These are phyloP conservation scores for Kwoniella dendrophila DNA, from an alignment of 768 basidiomycete genomes.

Conservation along the genomic window DNA sequence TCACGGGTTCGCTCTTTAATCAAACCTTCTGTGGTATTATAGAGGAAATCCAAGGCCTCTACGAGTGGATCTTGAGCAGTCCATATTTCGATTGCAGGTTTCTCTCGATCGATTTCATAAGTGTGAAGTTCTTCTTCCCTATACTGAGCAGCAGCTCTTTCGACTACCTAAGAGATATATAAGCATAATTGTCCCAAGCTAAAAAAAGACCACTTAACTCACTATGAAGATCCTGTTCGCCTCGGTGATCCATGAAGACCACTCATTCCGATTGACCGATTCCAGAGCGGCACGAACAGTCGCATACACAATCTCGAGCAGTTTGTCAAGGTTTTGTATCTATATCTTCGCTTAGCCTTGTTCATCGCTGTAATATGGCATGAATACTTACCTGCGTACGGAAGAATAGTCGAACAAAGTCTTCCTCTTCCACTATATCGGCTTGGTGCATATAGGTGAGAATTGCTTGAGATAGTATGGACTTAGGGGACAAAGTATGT, in stretches of 20 bases:
- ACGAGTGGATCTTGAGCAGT: conserved; percentile 71
- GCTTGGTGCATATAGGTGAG: conserved; percentile 67
- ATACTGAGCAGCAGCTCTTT: conserved; percentile 73
- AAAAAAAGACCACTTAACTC: conserved; percentile 49
- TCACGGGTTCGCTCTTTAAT: conserved; percentile 54
- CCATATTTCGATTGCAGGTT: conserved; percentile 68
- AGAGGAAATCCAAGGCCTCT: conserved; percentile 71
- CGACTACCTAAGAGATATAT: conserved; percentile 62
- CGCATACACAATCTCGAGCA: conserved; percentile 62
- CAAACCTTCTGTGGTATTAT: conserved; percentile 60
- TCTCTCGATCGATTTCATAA: conserved; percentile 77
- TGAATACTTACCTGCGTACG: conserved; percentile 59
- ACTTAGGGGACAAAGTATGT: conserved; percentile 55
- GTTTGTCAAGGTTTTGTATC: conserved; percentile 66
- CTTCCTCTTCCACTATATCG: conserved; percentile 67
- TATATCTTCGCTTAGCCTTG: conserved; percentile 28
- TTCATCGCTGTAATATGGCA: neutral
- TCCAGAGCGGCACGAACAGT: conserved; percentile 36
- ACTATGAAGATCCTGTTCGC: conserved; percentile 73
- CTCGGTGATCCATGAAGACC: conserved; percentile 63
- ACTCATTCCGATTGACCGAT: conserved; percentile 60
- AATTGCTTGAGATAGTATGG: conserved; percentile 68
- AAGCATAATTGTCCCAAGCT: neutral
- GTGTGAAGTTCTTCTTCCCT: conserved; percentile 70
- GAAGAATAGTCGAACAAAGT: conserved; percentile 83